Evolutionary conservation across 805 yeast genomes (phyloP).

Genomic region (Candida hungchunana): DNA sequence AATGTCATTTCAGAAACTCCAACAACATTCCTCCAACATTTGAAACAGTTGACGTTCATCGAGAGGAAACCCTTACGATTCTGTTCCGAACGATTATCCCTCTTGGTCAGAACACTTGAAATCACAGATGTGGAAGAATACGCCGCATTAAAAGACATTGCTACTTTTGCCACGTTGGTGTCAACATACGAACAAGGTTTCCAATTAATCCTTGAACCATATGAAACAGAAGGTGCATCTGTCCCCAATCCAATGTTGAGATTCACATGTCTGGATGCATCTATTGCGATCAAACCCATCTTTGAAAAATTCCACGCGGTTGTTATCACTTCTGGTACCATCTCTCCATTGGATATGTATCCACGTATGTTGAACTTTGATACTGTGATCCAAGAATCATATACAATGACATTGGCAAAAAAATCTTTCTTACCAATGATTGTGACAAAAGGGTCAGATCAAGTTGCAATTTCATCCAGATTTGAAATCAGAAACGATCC

Average conservation of each 20-base stretch:
- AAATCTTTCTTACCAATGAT: constrained; percentile 92
- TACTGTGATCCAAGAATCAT: constrained; percentile 90
- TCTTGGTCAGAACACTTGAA: constrained; percentile 85
- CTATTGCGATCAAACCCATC: constrained; percentile 95
- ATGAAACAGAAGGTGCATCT: constrained; percentile 86
- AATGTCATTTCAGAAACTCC: constrained; percentile 99
- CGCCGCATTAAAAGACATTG: constrained; percentile 89
- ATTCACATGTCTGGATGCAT: constrained; percentile 94
- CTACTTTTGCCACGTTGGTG: constrained; percentile 93
- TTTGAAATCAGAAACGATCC: constrained; percentile 98
- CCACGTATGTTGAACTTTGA: constrained; percentile 94
- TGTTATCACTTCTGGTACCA: constrained; percentile 95
- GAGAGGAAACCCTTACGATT: constrained; percentile 88
- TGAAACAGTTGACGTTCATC: constrained; percentile 88
- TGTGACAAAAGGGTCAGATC: constrained; percentile 97
- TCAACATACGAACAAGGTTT: constrained; percentile 95
- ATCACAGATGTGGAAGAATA: constrained; percentile 86
- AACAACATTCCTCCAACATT: constrained; percentile 82
- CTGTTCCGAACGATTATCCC: constrained; percentile 86
- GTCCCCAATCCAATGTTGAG: constrained; percentile 95
- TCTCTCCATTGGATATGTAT: constrained; percentile 97
- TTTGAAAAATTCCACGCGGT: constrained; percentile 91
- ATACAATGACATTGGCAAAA: constrained; percentile 91
- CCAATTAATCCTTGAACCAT: constrained; percentile 88
- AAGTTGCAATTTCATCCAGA: constrained; percentile 92